These are phyloP conservation scores for Colletotrichum lindemuthianum DNA, from an alignment of 2,329 filamentous ascomycete species.

Conservation along the genomic window DNA sequence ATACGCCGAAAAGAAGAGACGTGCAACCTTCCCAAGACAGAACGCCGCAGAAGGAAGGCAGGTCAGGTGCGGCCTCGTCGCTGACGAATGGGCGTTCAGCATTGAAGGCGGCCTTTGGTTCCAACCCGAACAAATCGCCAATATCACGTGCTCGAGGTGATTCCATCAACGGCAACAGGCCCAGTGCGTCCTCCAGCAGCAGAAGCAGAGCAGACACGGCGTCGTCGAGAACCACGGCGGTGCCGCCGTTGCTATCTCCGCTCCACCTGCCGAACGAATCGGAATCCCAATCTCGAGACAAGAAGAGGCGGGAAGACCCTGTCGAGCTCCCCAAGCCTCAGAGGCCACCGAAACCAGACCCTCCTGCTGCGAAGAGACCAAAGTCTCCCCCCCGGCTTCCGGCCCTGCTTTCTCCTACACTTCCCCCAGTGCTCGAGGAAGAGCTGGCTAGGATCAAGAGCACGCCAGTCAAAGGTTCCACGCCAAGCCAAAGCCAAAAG, in stretches of 20 bases:
- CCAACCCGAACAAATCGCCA: conserved; percentile 46
- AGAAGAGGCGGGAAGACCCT: conserved; percentile 41
- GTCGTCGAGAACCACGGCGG: conserved; percentile 47
- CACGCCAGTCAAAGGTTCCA: conserved; percentile 39
- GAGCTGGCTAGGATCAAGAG: conserved; percentile 52
- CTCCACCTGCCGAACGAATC: conserved; percentile 56
- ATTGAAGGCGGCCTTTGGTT: conserved; percentile 43
- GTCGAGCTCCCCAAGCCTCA: conserved; percentile 28
- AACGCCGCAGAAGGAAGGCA: conserved; percentile 43
- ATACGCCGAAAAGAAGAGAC: conserved; percentile 45
- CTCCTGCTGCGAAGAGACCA: conserved; percentile 49
- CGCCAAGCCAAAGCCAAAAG: conserved; percentile 38
- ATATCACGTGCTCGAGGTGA: conserved; percentile 51
- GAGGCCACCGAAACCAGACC: conserved; percentile 37
- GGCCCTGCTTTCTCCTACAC: conserved; percentile 64
- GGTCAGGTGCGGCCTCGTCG: conserved; percentile 39
- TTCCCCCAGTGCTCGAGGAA: conserved; percentile 63
- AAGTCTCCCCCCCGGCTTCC: conserved; percentile 54
- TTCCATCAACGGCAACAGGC: conserved; percentile 55
- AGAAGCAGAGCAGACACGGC: conserved; percentile 50
- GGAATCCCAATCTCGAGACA: conserved; percentile 40
- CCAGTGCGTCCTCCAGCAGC: conserved; percentile 45
- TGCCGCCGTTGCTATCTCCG: conserved; percentile 65
- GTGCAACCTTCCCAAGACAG: conserved; percentile 43
- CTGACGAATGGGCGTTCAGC: conserved; percentile 50